Evolutionary conservation across 257 asterid species (phyloP).

Genomic region (Salvia hispanica): DNA sequence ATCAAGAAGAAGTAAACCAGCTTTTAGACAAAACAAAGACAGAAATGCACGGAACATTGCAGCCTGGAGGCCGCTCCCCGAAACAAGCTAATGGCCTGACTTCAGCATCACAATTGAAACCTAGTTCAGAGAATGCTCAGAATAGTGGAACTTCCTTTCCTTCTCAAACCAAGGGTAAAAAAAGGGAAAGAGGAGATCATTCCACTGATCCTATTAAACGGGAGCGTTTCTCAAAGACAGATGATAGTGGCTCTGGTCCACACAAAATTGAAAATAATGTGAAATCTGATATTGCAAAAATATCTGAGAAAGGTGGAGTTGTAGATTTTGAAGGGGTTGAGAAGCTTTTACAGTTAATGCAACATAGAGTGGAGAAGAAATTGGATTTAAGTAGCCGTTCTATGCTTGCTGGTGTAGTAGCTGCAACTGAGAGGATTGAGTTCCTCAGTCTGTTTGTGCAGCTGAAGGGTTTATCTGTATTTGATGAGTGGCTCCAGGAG

Average conservation of each 20-base stretch:
- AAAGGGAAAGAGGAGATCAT: slow-evolving; percentile 89
- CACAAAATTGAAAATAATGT: slow-evolving; percentile 51
- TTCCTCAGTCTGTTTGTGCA: slow-evolving; percentile 83
- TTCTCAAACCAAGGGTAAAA: slow-evolving; percentile 78
- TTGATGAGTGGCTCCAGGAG: slow-evolving; percentile 98
- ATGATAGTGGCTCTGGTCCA: slow-evolving; percentile 56
- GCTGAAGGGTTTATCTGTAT: slow-evolving; percentile 70
- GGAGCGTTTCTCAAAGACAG: slow-evolving; percentile 59
- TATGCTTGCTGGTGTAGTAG: slow-evolving; percentile 76
- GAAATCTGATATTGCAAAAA: slow-evolving; percentile 67
- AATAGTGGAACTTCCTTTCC: slow-evolving; percentile 58
- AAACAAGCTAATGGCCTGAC: slow-evolving; percentile 69
- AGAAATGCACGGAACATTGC: slow-evolving; percentile 79
- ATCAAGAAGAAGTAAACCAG: slow-evolving; percentile 79
- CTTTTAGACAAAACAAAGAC: slow-evolving; percentile 59
- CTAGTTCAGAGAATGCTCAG: slow-evolving; percentile 64
- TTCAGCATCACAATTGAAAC: slow-evolving; percentile 62
- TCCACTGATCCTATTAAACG: slow-evolving; percentile 65
- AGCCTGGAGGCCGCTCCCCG: slow-evolving; percentile 84
- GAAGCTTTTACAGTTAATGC: slow-evolving; percentile 83
- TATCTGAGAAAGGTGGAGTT: slow-evolving; percentile 76
- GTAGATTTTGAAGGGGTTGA: slow-evolving; percentile 84
- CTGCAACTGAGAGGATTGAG: slow-evolving; percentile 77
- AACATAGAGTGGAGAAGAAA: slow-evolving; percentile 60
- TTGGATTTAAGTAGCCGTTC: slow-evolving; percentile 68